Conservation (phyloP, 306 rosid species). For the Ceratonia siliqua region DNA sequence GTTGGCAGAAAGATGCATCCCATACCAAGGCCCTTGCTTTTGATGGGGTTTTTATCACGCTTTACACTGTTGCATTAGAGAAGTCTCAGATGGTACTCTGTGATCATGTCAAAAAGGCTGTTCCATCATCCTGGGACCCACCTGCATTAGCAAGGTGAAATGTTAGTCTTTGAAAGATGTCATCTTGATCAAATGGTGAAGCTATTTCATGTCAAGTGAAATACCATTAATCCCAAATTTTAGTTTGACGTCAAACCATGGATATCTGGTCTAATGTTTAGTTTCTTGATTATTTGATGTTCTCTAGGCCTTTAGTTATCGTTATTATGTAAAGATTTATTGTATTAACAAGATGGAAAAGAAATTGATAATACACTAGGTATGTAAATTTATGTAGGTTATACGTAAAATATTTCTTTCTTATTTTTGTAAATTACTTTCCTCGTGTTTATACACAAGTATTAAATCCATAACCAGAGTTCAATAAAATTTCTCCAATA, state of each 20-base stretch:
- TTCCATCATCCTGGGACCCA: conserved; percentile 85
- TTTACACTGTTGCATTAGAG: conserved; percentile 69
- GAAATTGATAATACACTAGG: not conserved
- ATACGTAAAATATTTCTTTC: not conserved
- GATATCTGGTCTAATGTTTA: not conserved
- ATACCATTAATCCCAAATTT: conserved; percentile 8
- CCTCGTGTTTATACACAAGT: not conserved
- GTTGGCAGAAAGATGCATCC: conserved; percentile 83
- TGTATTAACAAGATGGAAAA: not conserved
- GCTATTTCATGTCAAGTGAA: conserved; percentile 27
- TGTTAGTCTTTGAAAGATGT: conserved; percentile 24
- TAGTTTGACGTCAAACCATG: conserved; percentile 14
- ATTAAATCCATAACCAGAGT: not conserved
- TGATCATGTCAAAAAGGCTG: conserved; percentile 60
- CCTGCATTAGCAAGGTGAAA: conserved; percentile 77
- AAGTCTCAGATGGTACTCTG: conserved; percentile 60
- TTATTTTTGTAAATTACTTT: not conserved
- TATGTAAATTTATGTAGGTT: not conserved
- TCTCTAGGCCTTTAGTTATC: conserved; percentile 7
- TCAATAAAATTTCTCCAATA: not conserved
- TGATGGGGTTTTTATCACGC: conserved; percentile 80
- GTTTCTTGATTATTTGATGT: conserved; percentile 5
- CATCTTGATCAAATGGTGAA: conserved; percentile 20
- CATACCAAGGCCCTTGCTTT: conserved; percentile 59
- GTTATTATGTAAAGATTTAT: not conserved